phyloP scores from a whole-genome alignment of 768 basidiomycete genomes.

The Amanita molliuscula region DNA sequence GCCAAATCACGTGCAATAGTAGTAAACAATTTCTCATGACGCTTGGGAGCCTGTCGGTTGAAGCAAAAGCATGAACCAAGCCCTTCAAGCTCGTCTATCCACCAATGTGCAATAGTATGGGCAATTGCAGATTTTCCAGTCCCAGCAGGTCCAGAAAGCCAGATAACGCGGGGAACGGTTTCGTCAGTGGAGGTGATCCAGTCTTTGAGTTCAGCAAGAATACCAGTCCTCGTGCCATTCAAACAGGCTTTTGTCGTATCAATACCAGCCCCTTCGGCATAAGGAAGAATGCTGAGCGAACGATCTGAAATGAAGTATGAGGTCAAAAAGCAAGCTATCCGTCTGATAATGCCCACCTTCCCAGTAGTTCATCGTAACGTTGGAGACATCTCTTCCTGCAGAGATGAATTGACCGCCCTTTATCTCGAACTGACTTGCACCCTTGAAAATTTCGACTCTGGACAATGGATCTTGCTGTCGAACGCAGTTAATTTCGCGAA shows the following conservation, averaged over 20 bases:
- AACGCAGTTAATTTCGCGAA: too few relatives aligned
- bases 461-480: too few relatives aligned
- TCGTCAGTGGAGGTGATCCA: neutral
- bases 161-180: neutral
- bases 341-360: neutral
- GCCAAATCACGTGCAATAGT: neutral
- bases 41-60: neutral
- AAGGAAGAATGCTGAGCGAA: neutral
- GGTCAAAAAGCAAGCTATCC: neutral
- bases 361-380: neutral
- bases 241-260: neutral
- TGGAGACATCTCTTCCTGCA: neutral
- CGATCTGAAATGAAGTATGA: neutral
- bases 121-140: too few relatives aligned
- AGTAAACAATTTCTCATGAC: neutral
- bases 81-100: too few relatives aligned
- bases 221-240: neutral
- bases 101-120: too few relatives aligned
- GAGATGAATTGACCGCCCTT: neutral
- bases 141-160: neutral
- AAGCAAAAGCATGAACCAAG: neutral
- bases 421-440: neutral
- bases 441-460: neutral
- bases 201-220: too few relatives aligned
- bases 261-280: neutral